Evolutionary conservation across 805 yeast species (phyloP).

Genomic region (Tetrapisispora fleetii): DNA sequence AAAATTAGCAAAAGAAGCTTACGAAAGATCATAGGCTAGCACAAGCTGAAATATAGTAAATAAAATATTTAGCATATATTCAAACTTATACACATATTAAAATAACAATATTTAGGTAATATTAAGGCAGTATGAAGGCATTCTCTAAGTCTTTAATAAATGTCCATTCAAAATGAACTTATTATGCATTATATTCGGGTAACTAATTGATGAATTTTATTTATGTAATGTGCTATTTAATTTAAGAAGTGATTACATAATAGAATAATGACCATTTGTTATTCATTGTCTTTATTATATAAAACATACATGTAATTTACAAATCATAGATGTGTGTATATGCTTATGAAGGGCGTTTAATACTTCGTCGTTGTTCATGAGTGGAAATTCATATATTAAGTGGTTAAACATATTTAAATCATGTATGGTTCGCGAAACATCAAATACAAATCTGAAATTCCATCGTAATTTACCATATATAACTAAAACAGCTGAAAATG

Average conservation of each 20-base stretch:
- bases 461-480: not conserved
- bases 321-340: not conserved
- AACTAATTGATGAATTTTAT: no score
- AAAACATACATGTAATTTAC: no score
- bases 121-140: no score
- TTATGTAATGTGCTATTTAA: no score
- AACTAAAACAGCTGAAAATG: not conserved
- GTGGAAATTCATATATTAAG: not conserved
- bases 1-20: slow-evolving; percentile 46
- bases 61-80: not conserved
- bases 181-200: no score
- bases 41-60: not conserved
- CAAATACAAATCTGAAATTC: not conserved
- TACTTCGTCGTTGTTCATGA: not conserved
- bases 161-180: no score
- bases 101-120: not conserved
- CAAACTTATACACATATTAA: not conserved
- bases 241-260: no score
- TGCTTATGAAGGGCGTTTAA: not conserved
- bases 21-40: not conserved
- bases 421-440: not conserved
- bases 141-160: no score
- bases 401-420: slow-evolving; percentile 1
- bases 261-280: no score
- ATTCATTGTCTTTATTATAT: no score